A percentile compares a stretch with the other conserved stretches of the same genome.
phyloP scores from a whole-genome alignment of 192 early-diverging fungal species.

The Podila epicladia region DNA sequence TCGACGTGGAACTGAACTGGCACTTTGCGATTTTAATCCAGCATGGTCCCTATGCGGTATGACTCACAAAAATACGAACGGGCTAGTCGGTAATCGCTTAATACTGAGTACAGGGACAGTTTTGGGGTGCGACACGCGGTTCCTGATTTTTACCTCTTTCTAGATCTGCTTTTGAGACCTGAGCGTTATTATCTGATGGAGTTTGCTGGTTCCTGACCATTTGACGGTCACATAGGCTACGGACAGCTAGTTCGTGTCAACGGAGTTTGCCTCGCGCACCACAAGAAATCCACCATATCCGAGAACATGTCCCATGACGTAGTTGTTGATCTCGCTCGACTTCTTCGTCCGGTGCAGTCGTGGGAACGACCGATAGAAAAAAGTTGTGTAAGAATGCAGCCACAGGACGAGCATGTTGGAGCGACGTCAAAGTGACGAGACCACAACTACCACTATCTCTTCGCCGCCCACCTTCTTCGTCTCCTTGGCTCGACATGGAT shows the following conservation, averaged over 20 bases:
- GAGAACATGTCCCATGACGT: slow-evolving; percentile 72
- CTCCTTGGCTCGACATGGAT: too few relatives aligned
- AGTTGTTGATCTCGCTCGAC: slow-evolving; percentile 83
- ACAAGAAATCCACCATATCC: slow-evolving; percentile 81
- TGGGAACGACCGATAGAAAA: neutral
- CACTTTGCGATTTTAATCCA: slow-evolving; percentile 63
- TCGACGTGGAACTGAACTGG: slow-evolving; percentile 8
- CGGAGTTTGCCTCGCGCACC: slow-evolving; percentile 74
- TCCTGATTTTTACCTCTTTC: slow-evolving; percentile 77
- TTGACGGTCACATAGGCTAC: too few relatives aligned
- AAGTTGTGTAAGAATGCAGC: too few relatives aligned
- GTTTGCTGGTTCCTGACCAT: slow-evolving; percentile 65
- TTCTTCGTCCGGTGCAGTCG: slow-evolving; percentile 58
- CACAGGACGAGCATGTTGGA: too few relatives aligned
- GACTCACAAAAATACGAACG: slow-evolving; percentile 79
- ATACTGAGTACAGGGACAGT: slow-evolving; percentile 72
- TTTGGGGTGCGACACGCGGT: slow-evolving; percentile 70
- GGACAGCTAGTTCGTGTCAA: too few relatives aligned
- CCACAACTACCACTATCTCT: too few relatives aligned
- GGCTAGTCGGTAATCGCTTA: slow-evolving; percentile 72
- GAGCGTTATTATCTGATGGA: slow-evolving; percentile 34
- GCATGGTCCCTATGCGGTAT: slow-evolving; percentile 67
- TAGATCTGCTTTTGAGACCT: slow-evolving; percentile 61
- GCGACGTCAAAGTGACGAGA: too few relatives aligned
- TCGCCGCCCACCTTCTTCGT: too few relatives aligned